A percentile compares a stretch with the other conserved stretches of the same genome.
phyloP scores from a whole-genome alignment of 768 basidiomycete genomes.

The Antrodiella citrinella region DNA sequence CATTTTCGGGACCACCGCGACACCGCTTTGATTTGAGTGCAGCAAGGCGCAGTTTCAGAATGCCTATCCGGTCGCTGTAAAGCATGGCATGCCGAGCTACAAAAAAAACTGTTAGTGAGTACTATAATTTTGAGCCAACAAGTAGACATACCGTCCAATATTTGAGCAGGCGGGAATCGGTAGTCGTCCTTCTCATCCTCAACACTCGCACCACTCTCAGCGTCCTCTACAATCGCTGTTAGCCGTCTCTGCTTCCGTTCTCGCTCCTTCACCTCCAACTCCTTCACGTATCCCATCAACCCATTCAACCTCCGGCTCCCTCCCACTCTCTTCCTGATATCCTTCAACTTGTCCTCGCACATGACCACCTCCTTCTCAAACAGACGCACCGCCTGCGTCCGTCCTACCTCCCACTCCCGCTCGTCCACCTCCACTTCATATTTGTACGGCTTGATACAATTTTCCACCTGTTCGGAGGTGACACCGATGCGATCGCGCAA shows the following conservation, averaged over 20 bases:
- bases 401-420: slow-evolving; percentile 85
- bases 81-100: slow-evolving; percentile 88
- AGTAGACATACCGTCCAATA: slow-evolving; percentile 71
- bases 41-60: slow-evolving; percentile 79
- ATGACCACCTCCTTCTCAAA: slow-evolving; percentile 78
- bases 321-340: slow-evolving; percentile 84
- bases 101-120: too few species aligned
- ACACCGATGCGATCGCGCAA: slow-evolving; percentile 87
- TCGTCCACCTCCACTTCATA: slow-evolving; percentile 95
- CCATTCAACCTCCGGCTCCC: slow-evolving; percentile 72
- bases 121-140: not conserved
- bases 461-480: slow-evolving; percentile 98
- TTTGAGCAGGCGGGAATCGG: slow-evolving; percentile 84
- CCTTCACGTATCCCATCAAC: slow-evolving; percentile 74
- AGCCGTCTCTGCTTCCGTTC: slow-evolving; percentile 46
- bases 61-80: slow-evolving; percentile 70
- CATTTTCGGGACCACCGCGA: slow-evolving; percentile 77
- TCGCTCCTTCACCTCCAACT: slow-evolving; percentile 69
- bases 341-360: slow-evolving; percentile 82
- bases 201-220: slow-evolving; percentile 28
- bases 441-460: slow-evolving; percentile 99
- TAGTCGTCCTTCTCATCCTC: slow-evolving; percentile 68
- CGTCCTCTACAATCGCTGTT: slow-evolving; percentile 33
- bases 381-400: slow-evolving; percentile 64
- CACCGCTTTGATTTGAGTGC: slow-evolving; percentile 89